Conservation (phyloP, 2,329 filamentous ascomycete genomes). For the Gaeumannomyces tritici region DNA sequence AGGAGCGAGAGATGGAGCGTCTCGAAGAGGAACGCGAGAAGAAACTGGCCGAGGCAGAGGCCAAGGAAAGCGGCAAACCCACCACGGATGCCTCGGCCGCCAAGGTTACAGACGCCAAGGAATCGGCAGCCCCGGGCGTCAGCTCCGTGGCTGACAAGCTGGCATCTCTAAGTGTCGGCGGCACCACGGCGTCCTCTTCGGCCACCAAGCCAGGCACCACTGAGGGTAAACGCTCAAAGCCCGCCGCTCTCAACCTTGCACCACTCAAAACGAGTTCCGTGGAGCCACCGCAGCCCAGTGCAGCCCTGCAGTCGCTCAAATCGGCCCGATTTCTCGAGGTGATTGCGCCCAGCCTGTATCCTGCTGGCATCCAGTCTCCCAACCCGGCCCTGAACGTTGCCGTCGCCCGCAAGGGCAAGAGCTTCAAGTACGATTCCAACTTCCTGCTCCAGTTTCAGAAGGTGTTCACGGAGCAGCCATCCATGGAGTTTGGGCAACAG, state of each 20-base stretch:
- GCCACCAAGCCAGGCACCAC: conserved; percentile 39
- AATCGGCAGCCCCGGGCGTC: conserved; percentile 24
- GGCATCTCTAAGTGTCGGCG: conserved; percentile 37
- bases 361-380: conserved; percentile 73
- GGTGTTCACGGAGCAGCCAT: conserved; percentile 95
- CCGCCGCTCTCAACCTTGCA: conserved; percentile 78
- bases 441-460: conserved; percentile 95
- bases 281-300: conserved; percentile 86
- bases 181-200: conserved; percentile 19
- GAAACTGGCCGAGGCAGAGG: conserved; percentile 40
- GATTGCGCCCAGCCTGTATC: conserved; percentile 61
- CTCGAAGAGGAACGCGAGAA: conserved; percentile 62
- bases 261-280: conserved; percentile 73
- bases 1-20: conserved; percentile 63
- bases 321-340: conserved; percentile 81
- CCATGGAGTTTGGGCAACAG: conserved; percentile 83
- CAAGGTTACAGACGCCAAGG: conserved; percentile 33
- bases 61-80: conserved; percentile 34
- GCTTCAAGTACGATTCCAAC: conserved; percentile 88
- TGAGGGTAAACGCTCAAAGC: conserved; percentile 62
- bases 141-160: conserved; percentile 37
- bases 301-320: conserved; percentile 86
- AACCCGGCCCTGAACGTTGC: conserved; percentile 84
- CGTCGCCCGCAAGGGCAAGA: conserved; percentile 67
- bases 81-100: conserved; percentile 42